Base-by-base conservation (phyloP, 495 filamentous ascomycete species). In the Geopyxis carbonaria region DNA sequence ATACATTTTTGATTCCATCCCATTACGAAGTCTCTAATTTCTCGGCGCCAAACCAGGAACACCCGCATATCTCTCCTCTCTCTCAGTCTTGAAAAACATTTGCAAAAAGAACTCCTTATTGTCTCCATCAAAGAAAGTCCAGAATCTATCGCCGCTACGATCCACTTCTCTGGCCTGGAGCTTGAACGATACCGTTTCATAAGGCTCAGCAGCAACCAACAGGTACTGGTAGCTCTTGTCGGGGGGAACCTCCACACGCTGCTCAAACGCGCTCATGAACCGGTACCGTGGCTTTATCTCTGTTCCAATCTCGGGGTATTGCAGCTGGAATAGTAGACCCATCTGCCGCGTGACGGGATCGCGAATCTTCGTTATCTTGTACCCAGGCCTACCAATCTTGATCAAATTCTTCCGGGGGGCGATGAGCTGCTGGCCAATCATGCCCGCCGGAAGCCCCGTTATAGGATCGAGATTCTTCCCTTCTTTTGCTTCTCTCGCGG, bases 41-140 rank as follows among this genome's bases (percentile, higher is more conserved):
- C 51, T 56, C 15, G 79, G 73, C 10, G 78, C 85, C 59, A 95
- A 62, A 18, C 89, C 89, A 8, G 89, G 89, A 36, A 93, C 91
- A 54, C 82, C 84, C 53, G 75, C 80, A 57, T 91, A 95, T 45
- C 89, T 64, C 69, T 95, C 89, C 65, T 95, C 89, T 37, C 89
- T 70, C 67, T 99, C 89, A 27, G 91, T 95, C 72, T 94, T 86
- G 64, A 95, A 99, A 69, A 94, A 81, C 37, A 99, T 69, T 67
- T 95, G 89, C n/a, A 94, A 67, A 80, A 84, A 95, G 55, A 92
- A 95, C 64, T 95, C 86, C 69, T 95, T 95, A 39, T 75, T 71
- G 60, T 99, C 89, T 45, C 78, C 75, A 64, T 95, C 91, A 64
- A 89, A 99, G 76, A 82, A 93, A 22, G 74, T 80, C 75, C 82